Evolutionary conservation across 140 eudicot species (phyloP).

Genomic region (Erigeron philadelphicus): DNA sequence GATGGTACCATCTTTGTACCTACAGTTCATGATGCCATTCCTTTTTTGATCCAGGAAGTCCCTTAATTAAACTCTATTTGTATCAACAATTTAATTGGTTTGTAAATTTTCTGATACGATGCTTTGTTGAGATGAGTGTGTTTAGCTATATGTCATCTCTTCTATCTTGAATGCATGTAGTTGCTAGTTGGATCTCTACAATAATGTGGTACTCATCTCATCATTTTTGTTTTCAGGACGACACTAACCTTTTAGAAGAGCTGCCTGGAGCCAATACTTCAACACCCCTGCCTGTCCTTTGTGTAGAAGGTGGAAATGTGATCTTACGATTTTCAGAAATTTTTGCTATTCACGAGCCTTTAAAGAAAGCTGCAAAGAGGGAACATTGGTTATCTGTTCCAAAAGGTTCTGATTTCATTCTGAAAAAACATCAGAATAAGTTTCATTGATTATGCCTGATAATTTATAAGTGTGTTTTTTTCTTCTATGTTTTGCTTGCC

Average conservation of each 20-base stretch:
- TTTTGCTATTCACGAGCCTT: constrained; percentile 72
- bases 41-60: too few species aligned
- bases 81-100: too few species aligned
- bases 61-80: too few species aligned
- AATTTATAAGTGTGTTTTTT: not conserved
- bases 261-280: constrained; percentile 37
- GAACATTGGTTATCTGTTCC: constrained; percentile 58
- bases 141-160: too few species aligned
- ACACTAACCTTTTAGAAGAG: constrained; percentile 36
- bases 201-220: not conserved
- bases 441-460: not conserved
- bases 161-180: too few species aligned
- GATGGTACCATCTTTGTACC: too few species aligned
- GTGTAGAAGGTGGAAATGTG: constrained; percentile 72
- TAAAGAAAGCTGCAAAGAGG: constrained; percentile 60
- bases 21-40: too few species aligned
- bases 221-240: constrained; percentile 45
- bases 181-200: too few species aligned
- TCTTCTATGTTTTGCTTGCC: not conserved
- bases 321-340: constrained; percentile 85
- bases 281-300: constrained; percentile 72
- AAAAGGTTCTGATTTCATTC: constrained; percentile 50
- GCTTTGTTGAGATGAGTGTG: too few species aligned
- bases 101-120: too few species aligned
- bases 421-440: not conserved